These are phyloP conservation scores for Mycena vulgaris DNA, from an alignment of 768 basidiomycete genomes.

Conservation along the genomic window DNA sequence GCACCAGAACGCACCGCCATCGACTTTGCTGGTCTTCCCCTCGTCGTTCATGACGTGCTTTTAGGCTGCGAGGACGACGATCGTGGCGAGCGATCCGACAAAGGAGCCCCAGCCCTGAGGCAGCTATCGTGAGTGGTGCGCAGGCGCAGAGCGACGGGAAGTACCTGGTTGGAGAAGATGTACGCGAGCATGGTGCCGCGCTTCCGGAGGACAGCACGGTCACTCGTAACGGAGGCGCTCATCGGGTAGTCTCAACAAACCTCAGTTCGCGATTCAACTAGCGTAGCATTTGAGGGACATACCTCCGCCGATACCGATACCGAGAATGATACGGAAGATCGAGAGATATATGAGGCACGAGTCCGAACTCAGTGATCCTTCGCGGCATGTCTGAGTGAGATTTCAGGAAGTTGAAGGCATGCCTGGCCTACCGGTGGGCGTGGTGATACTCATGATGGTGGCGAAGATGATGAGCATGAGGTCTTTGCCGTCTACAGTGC, in stretches of 20 bases:
- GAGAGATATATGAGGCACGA: conserved; percentile 73
- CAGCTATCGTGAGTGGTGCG: conserved; percentile 39
- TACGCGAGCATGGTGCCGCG: conserved; percentile 84
- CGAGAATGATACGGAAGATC: conserved; percentile 81
- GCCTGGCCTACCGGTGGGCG: conserved; percentile 73
- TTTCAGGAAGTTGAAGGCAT: conserved; percentile 21
- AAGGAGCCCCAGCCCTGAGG: conserved; percentile 87
- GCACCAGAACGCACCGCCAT: conserved; percentile 64
- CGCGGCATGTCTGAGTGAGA: too few species aligned
- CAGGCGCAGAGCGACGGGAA: neutral
- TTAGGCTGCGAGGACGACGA: conserved; percentile 77
- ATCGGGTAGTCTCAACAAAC: conserved; percentile 75
- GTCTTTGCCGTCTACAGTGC: conserved; percentile 77
- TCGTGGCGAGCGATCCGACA: conserved; percentile 70
- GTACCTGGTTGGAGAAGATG: conserved; percentile 71
- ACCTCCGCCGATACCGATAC: conserved; percentile 82
- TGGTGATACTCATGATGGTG: conserved; percentile 77
- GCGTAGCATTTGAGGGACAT: neutral
- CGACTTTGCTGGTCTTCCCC: conserved; percentile 73
- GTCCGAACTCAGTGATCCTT: conserved; percentile 50
- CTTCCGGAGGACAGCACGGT: conserved; percentile 74
- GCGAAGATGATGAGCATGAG: conserved; percentile 86
- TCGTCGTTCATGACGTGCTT: conserved; percentile 73
- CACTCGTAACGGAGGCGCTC: conserved; percentile 78
- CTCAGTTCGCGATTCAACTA: neutral